Conservation (phyloP, 495 filamentous ascomycete genomes). For the Rhypophila decipiens region DNA sequence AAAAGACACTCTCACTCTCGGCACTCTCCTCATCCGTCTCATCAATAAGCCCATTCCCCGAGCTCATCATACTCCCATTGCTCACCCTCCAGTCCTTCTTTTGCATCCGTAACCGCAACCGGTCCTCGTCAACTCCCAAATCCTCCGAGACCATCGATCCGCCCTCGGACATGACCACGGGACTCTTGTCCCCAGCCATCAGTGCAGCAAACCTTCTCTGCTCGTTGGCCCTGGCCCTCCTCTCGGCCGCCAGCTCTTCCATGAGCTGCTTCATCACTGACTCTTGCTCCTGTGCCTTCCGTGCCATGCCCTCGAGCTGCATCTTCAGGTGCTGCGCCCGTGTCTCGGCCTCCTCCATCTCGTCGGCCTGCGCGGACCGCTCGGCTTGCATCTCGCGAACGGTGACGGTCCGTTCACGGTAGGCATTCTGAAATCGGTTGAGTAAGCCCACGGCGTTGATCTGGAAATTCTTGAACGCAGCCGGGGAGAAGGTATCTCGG, state of each 20-base stretch:
- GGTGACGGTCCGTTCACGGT: slow-evolving; percentile 54
- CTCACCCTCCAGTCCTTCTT: slow-evolving; percentile 45
- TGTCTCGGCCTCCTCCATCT: slow-evolving; percentile 68
- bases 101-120: slow-evolving; percentile 12
- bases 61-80: slow-evolving; percentile 42
- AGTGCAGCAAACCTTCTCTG: slow-evolving; percentile 14
- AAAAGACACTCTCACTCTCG: slow-evolving; percentile 58
- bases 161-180: slow-evolving; percentile 8
- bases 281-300: slow-evolving; percentile 60
- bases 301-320: slow-evolving; percentile 73
- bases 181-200: slow-evolving; percentile 6
- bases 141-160: slow-evolving; percentile 41
- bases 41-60: slow-evolving; percentile 24
- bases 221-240: slow-evolving; percentile 46
- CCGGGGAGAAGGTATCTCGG: slow-evolving; percentile 51
- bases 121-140: slow-evolving; percentile 46
- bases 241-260: slow-evolving; percentile 58
- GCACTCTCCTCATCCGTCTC: slow-evolving; percentile 52
- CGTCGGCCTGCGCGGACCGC: slow-evolving; percentile 59
- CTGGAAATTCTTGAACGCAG: slow-evolving; percentile 65
- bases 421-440: slow-evolving; percentile 61
- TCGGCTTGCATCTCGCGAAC: slow-evolving; percentile 57
- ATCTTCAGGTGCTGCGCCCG: slow-evolving; percentile 58
- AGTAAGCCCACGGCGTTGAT: slow-evolving; percentile 61
- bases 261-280: slow-evolving; percentile 55